Evolutionary conservation across 106 monocot species (phyloP), one percentile per base, ranked within the genome.

Genomic region (Apostasia ramifera): DNA sequence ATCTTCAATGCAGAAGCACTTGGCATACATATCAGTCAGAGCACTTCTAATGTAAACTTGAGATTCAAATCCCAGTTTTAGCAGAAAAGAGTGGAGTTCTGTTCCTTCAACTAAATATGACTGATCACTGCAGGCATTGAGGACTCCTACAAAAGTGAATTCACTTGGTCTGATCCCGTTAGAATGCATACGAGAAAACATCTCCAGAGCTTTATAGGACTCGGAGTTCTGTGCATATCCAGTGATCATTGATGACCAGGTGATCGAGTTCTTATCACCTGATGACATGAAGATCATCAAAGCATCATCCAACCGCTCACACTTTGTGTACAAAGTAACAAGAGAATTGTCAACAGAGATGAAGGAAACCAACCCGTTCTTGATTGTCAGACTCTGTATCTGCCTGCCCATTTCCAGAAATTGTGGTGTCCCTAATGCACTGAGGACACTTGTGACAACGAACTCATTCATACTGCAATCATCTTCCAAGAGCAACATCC

Each of bases 231-330:
- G 91, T 6, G 86, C 77, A 66, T 62, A 81, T 41, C 84, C 91
- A 38, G 83, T 91, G 52, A 91, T 79, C 81, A 91, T 76, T 0
- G 91, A 86, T 26, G 86, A 86, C 91, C 91, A 91, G 1, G 86
- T 86, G 57, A 91, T 81, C 0, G 83, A 68, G 44, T 71, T 86
- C 77, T 76, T 74, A 44, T 66, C 69, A 1, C 53, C 70, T 1
- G 81, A 79, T 0, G 66, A 79, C 7, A 77, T 81, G 49, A 86
- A 86, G 63, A 91, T 65, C 62, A 61, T 59, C 0, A 63, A 40
- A 8, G 86, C 83, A 53, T 79, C 76, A 10, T 80, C 74, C 79
- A 84, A 58, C 37, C 53, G 8, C 8, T 78, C 86, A 50, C 84
- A 91, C 58, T 91, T 86, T 1, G 86, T 61, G 6, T 91, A 84